Evolutionary conservation across 2,329 filamentous ascomycete species (phyloP).

Genomic region (Aspergillus sp.): DNA sequence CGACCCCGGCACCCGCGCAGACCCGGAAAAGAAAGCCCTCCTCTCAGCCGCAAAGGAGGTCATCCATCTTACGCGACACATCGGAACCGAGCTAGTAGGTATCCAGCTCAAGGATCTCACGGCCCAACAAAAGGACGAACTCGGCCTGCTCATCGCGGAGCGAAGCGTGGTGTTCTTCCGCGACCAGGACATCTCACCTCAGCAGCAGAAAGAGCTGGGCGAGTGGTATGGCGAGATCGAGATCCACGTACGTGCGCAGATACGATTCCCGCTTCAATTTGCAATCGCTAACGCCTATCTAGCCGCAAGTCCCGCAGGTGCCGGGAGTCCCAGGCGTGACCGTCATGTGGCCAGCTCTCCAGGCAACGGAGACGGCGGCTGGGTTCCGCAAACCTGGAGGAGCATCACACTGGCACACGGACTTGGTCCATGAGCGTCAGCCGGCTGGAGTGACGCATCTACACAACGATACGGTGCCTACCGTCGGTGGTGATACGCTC

Average conservation of each 20-base stretch:
- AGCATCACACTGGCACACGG: slow-evolving; percentile 66
- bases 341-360: slow-evolving; percentile 68
- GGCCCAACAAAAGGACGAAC: slow-evolving; percentile 58
- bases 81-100: slow-evolving; percentile 64
- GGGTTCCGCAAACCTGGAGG: slow-evolving; percentile 67
- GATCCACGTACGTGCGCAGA: slow-evolving; percentile 62
- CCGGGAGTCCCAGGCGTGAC: slow-evolving; percentile 64
- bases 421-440: slow-evolving; percentile 68
- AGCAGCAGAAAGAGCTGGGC: slow-evolving; percentile 62
- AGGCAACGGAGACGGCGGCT: slow-evolving; percentile 59
- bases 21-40: slow-evolving; percentile 62
- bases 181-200: slow-evolving; percentile 58
- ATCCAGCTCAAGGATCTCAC: slow-evolving; percentile 62
- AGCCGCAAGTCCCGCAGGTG: slow-evolving; percentile 70
- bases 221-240: slow-evolving; percentile 65
- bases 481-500: slow-evolving; percentile 66
- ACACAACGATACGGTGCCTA: slow-evolving; percentile 66
- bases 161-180: slow-evolving; percentile 66
- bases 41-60: slow-evolving; percentile 62
- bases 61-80: slow-evolving; percentile 59
- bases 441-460: slow-evolving; percentile 69
- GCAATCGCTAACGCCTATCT: not conserved
- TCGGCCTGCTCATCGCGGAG: slow-evolving; percentile 62
- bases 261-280: no score
- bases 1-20: slow-evolving; percentile 63